phyloP scores from a whole-genome alignment of 345 rosid genomes.

The Passiflora organensis region DNA sequence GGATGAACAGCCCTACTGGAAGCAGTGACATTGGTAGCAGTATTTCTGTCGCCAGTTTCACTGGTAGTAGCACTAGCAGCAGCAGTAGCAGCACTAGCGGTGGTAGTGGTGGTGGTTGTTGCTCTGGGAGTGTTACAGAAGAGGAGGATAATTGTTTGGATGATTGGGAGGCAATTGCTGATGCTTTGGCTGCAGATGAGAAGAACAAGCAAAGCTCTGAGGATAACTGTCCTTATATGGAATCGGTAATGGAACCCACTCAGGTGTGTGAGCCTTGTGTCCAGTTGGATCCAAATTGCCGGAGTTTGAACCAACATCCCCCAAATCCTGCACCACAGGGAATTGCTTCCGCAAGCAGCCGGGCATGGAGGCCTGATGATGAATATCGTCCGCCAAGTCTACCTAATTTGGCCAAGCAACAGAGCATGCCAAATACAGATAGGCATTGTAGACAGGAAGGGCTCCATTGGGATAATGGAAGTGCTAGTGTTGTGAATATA shows the following conservation, averaged over 20 bases:
- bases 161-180: constrained; percentile 96
- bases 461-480: constrained; percentile 39
- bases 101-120: too few species aligned
- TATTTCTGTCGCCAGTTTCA: constrained; percentile 43
- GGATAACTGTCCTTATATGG: constrained; percentile 25
- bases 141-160: constrained; percentile 73
- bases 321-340: too few species aligned
- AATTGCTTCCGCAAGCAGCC: constrained; percentile 28
- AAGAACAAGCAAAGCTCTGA: constrained; percentile 33
- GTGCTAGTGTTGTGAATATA: constrained; percentile 20
- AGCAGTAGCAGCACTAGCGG: constrained; percentile 63
- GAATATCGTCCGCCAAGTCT: constrained; percentile 68
- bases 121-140: constrained; percentile 78
- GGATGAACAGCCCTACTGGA: constrained; percentile 50
- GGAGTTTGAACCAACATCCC: too few species aligned
- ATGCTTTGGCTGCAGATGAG: constrained; percentile 76
- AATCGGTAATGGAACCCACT: constrained; percentile 10
- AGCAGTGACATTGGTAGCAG: constrained; percentile 32
- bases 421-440: constrained; percentile 41
- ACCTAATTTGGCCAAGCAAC: constrained; percentile 72
- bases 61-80: constrained; percentile 37
- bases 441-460: constrained; percentile 41
- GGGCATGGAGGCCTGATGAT: constrained; percentile 89
- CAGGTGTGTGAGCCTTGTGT: constrained; percentile 20
- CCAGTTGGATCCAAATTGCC: constrained; percentile 15